phyloP scores from a whole-genome alignment of 2,329 filamentous ascomycete species.

The Paracorniculantispora psalliotae region DNA sequence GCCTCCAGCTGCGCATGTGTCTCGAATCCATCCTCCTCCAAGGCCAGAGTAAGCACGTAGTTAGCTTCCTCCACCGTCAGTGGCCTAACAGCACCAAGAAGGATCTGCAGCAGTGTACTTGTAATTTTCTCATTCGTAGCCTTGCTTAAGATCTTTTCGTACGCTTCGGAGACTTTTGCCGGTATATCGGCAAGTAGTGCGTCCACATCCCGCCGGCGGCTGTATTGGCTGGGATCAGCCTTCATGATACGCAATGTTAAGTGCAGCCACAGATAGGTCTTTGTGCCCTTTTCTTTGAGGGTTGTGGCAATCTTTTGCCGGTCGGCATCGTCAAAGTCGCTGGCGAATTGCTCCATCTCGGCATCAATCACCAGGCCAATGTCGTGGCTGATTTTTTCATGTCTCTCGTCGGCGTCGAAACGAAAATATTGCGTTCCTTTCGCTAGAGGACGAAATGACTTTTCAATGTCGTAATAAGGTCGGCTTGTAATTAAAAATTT shows the following conservation, averaged over 20 bases:
- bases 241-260: neutral
- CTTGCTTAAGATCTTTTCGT: neutral
- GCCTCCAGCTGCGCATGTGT: neutral
- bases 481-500: constrained; percentile 31
- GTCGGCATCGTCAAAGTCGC: constrained; percentile 15
- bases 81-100: neutral
- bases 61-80: neutral
- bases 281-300: neutral
- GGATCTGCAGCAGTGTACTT: neutral
- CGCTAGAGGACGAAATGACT: constrained; percentile 16
- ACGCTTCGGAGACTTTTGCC: neutral
- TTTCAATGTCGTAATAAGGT: constrained; percentile 22
- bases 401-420: constrained; percentile 25
- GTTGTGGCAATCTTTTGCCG: neutral
- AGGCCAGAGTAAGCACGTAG: neutral
- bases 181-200: neutral
- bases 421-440: constrained; percentile 17
- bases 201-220: neutral
- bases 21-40: neutral
- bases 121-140: neutral
- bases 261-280: neutral
- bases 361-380: constrained; percentile 27
- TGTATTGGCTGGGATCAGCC: neutral
- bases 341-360: constrained; percentile 17
- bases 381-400: constrained; percentile 24